Evolutionary conservation across 768 basidiomycete genomes (phyloP).

Genomic region (Collybia mongolica): DNA sequence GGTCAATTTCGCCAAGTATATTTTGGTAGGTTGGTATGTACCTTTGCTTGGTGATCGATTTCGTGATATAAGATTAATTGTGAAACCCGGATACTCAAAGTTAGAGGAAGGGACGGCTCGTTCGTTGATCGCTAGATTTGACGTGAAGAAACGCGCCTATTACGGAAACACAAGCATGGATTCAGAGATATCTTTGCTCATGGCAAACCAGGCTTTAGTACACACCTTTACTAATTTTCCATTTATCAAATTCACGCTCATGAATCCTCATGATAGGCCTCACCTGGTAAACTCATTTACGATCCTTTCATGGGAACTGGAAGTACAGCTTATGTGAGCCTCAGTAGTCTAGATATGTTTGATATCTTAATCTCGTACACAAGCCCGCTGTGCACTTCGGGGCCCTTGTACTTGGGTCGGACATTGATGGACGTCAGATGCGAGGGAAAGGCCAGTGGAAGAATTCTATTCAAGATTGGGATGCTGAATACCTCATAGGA

Average conservation of each 20-base stretch:
- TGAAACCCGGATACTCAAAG: constrained; percentile 12
- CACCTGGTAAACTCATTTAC: constrained; percentile 88
- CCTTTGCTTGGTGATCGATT: neutral
- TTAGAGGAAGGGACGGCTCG: constrained; percentile 71
- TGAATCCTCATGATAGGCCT: constrained; percentile 47
- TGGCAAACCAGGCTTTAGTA: constrained; percentile 95
- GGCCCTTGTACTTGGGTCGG: constrained; percentile 83
- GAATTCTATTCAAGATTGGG: neutral
- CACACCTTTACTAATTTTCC: constrained; percentile 7
- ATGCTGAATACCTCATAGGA: constrained; percentile 20
- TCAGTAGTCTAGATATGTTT: neutral
- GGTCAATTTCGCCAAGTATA: constrained; percentile 71
- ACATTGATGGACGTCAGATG: constrained; percentile 98
- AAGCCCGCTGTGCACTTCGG: constrained; percentile 90
- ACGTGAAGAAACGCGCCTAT: constrained; percentile 87
- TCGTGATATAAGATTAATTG: too few relatives aligned
- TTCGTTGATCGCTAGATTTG: constrained; percentile 63
- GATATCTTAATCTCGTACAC: neutral
- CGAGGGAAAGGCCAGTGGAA: constrained; percentile 73
- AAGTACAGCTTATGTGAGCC: constrained; percentile 80
- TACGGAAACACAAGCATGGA: constrained; percentile 99
- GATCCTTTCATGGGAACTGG: constrained; percentile 97
- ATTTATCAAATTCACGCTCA: neutral
- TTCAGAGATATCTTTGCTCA: constrained; percentile 89
- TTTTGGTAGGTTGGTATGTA: constrained; percentile 84